Evolutionary conservation across 1,284 basidiomycete genomes (phyloP), one percentile per base, ranked within the genome.

Genomic region (Marasmius sp.): DNA sequence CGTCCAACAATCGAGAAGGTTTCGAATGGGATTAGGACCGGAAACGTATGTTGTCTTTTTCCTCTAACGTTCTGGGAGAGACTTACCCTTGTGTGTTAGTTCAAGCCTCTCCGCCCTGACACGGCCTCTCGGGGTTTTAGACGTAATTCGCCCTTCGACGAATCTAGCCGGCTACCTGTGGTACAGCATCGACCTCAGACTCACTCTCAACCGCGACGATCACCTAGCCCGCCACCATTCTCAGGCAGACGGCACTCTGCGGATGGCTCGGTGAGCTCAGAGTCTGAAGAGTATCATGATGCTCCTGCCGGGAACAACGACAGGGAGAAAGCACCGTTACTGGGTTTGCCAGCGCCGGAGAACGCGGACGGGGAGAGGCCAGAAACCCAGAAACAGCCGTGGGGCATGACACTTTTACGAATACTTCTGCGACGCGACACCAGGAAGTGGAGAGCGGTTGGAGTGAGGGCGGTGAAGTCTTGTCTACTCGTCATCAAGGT

Each of bases 1-100:
- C 80, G 94, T 53, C 93, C 93, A 6, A 86, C 86, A 0, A 88
- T 88, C 52, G 89, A 92, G 59, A 85, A 88, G 51, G 88, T 96
- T 5, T 71, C 84, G 12, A 71, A 70, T 34, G 90, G 87, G 2
- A 81, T 93, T 55, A 79, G 81, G 47, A 85, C 89, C 57, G 89
- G 90, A 6, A 62, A 59, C 41, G 61, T 62, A 39, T 11, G 45
- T 8, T 34, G n/a, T 22, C 27, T 49, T 6, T 47, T 33, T 16
- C 27, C 14, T 18, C 6, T 16, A 22, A 10, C 49, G 34, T 7
- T 16, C 34, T n/a, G 18, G 12, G 36, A 18, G 33, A 14, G 10
- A 1, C 55, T 58, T 4, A 57, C 34, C 22, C 52, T 34, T 6
- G 11, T 37, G 27, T 8, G 18, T 33, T 45, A 61, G 60, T 48